phyloP scores from a whole-genome alignment of 768 basidiomycete species.

The Hygrocybe punicea region DNA sequence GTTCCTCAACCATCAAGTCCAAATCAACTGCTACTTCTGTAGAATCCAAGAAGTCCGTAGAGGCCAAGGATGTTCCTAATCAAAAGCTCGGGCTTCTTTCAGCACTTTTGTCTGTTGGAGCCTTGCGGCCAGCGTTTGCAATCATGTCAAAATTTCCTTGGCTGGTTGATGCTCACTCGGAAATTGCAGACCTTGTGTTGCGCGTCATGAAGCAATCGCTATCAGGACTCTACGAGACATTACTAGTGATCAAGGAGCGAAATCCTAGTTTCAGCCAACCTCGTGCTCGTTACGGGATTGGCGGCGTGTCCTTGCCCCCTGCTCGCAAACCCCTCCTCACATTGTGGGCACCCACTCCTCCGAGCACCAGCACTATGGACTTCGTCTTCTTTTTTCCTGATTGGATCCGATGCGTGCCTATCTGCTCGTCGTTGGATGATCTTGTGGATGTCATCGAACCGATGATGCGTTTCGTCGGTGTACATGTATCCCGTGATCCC shows the following conservation, averaged over 20 bases:
- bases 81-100: constrained; percentile 78
- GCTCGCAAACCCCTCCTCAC: constrained; percentile 67
- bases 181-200: constrained; percentile 83
- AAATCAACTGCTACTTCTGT: constrained; percentile 35
- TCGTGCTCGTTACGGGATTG: constrained; percentile 59
- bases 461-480: constrained; percentile 72
- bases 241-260: constrained; percentile 53
- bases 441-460: constrained; percentile 74
- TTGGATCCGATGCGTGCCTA: constrained; percentile 71
- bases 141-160: constrained; percentile 83
- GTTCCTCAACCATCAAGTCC: constrained; percentile 36
- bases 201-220: constrained; percentile 71
- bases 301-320: constrained; percentile 50
- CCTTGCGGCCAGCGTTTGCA: constrained; percentile 69
- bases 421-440: constrained; percentile 63
- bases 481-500: constrained; percentile 77
- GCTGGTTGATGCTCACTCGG: constrained; percentile 75
- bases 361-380: constrained; percentile 65
- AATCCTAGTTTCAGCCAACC: constrained; percentile 61
- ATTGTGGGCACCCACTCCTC: constrained; percentile 75
- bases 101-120: constrained; percentile 84
- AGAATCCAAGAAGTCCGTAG: constrained; percentile 42
- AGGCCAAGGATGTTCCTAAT: constrained; percentile 43
- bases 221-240: constrained; percentile 58
- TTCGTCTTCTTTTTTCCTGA: constrained; percentile 90